A percentile compares a stretch with the other conserved stretches of the same genome.
These are phyloP conservation scores for Wickerhamomyces ciferrii DNA, from an alignment of 805 yeast species.

Conservation along the genomic window DNA sequence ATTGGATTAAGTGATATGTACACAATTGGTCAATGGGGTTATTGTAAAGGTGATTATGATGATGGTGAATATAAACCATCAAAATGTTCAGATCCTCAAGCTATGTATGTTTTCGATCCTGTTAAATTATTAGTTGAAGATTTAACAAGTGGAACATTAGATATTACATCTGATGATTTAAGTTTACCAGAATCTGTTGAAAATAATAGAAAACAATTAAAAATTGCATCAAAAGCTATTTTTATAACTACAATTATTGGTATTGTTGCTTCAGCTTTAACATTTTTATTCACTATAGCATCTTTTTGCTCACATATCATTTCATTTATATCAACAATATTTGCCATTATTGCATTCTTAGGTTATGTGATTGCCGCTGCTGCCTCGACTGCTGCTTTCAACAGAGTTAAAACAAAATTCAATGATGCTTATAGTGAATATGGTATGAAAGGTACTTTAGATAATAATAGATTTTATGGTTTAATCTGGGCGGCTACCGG, in stretches of 20 bases:
- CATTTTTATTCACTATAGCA: slow-evolving; percentile 38
- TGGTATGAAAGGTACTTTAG: slow-evolving; percentile 53
- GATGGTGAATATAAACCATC: slow-evolving; percentile 26
- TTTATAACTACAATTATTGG: slow-evolving; percentile 50
- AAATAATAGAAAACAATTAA: slow-evolving; percentile 37
- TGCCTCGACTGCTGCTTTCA: slow-evolving; percentile 58
- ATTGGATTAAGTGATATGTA: slow-evolving; percentile 41
- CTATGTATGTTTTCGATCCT: slow-evolving; percentile 56
- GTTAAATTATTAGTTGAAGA: slow-evolving; percentile 24
- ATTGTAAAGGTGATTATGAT: slow-evolving; percentile 40
- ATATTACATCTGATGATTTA: slow-evolving; percentile 22
- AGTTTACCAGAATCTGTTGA: slow-evolving; percentile 50
- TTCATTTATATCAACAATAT: slow-evolving; percentile 37
- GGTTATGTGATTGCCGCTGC: slow-evolving; percentile 41
- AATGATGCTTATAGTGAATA: slow-evolving; percentile 39
- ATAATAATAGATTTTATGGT: slow-evolving; percentile 44
- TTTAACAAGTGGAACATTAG: slow-evolving; percentile 16
- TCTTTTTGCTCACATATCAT: slow-evolving; percentile 42
- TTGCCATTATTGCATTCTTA: slow-evolving; percentile 35
- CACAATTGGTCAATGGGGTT: slow-evolving; percentile 60
- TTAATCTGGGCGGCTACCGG: slow-evolving; percentile 61
- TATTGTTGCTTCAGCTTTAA: slow-evolving; percentile 37
- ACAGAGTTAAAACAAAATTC: slow-evolving; percentile 43
- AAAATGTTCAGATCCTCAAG: slow-evolving; percentile 49
- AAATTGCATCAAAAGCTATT: slow-evolving; percentile 48